phyloP scores from a whole-genome alignment of 2,329 filamentous ascomycete species.

The Nothomitra cinnamomea region DNA sequence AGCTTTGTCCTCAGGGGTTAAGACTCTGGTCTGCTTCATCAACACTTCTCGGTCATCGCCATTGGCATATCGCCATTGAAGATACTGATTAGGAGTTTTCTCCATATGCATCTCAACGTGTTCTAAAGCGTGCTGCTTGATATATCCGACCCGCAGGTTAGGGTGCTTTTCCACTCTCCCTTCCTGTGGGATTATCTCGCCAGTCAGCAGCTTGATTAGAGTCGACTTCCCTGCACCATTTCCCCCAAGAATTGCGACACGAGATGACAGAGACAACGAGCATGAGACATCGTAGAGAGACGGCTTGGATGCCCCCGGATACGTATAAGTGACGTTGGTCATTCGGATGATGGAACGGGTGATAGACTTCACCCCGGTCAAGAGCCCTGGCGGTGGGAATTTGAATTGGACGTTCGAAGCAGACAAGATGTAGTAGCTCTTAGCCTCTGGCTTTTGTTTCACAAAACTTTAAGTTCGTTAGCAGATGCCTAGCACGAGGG shows the following conservation, averaged over 20 bases:
- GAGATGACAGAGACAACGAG: constrained; percentile 72
- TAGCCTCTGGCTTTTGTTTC: constrained; percentile 76
- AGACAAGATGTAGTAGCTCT: constrained; percentile 94
- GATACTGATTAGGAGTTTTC: constrained; percentile 97
- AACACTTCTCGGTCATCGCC: constrained; percentile 93
- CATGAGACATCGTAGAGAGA: constrained; percentile 81
- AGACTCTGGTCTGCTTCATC: constrained; percentile 88
- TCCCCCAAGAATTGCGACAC: constrained; percentile 88
- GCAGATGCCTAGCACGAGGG: background rate
- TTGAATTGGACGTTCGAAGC: constrained; percentile 86
- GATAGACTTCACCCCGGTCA: constrained; percentile 86
- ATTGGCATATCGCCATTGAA: constrained; percentile 96
- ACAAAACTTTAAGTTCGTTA: constrained; percentile 42
- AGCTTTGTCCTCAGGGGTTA: constrained; percentile 67
- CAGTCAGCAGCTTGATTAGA: constrained; percentile 91
- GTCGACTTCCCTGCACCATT: constrained; percentile 98
- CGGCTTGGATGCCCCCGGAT: constrained; percentile 75
- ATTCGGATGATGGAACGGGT: constrained; percentile 92
- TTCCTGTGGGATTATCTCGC: constrained; percentile 65
- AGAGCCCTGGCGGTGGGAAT: constrained; percentile 87
- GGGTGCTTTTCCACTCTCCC: constrained; percentile 96
- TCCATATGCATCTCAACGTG: constrained; percentile 99
- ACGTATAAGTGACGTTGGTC: constrained; percentile 81
- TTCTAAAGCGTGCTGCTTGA: constrained; percentile 97
- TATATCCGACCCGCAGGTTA: constrained; percentile 96